Percentiles rank a stretch among this genome's conserved stretches.
Conservation (phyloP, 1,284 basidiomycete genomes). For the Rhodotorula sp. region DNA sequence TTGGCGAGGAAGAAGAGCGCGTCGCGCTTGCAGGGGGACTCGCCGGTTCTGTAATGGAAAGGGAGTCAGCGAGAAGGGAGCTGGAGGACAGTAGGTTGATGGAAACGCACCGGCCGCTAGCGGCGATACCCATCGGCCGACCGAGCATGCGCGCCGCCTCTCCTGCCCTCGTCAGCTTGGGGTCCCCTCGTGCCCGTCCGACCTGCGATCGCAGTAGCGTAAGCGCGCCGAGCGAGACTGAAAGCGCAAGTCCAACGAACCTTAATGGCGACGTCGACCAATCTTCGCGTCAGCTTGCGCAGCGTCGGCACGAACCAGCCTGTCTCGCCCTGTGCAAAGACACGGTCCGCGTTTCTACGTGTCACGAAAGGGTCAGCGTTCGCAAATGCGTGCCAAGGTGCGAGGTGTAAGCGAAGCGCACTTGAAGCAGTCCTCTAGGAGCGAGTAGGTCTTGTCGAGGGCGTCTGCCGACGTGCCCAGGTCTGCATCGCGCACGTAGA, state of each 20-base stretch:
- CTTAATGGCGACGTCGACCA: slow-evolving; percentile 41
- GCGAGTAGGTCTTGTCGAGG: slow-evolving; percentile 17
- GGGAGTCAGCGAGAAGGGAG: background rate
- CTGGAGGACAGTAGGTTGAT: background rate
- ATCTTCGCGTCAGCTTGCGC: slow-evolving; percentile 32
- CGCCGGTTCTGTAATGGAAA: background rate
- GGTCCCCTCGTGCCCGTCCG: slow-evolving; percentile 35
- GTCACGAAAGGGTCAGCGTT: background rate
- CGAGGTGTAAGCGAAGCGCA: slow-evolving; percentile 6
- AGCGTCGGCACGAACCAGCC: slow-evolving; percentile 49
- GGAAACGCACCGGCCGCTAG: slow-evolving; percentile 40
- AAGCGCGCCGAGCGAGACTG: background rate
- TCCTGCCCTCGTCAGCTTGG: slow-evolving; percentile 43
- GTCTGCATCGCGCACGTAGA: slow-evolving; percentile 37
- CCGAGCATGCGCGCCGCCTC: slow-evolving; percentile 44
- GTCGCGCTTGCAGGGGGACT: slow-evolving; percentile 39
- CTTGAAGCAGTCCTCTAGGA: slow-evolving; percentile 42
- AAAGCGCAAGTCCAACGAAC: slow-evolving; percentile 16
- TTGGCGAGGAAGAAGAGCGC: slow-evolving; percentile 48
- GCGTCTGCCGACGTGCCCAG: background rate
- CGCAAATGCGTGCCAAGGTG: no score
- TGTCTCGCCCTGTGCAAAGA: slow-evolving; percentile 48
- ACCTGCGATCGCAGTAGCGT: slow-evolving; percentile 24
- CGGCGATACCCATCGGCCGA: slow-evolving; percentile 44
- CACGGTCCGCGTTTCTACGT: slow-evolving; percentile 43